Percentiles rank a stretch among this genome's conserved stretches.
Conservation (phyloP, 768 basidiomycete species). For the Tricholoma sp. region DNA sequence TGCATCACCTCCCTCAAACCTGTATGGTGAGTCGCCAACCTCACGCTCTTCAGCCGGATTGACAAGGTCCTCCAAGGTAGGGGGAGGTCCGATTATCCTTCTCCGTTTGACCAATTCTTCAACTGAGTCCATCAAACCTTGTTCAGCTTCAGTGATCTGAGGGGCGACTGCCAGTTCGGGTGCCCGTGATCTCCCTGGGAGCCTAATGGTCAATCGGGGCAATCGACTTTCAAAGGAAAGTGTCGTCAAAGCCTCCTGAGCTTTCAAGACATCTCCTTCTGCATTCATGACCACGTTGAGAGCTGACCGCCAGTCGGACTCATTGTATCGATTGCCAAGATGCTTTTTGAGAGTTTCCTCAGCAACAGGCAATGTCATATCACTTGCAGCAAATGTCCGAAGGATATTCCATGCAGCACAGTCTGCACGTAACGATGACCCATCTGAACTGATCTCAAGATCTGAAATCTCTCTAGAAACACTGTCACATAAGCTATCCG, state of each 20-base stretch:
- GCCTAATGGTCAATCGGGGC: neutral
- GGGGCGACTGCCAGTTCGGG: neutral
- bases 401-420: conserved; percentile 6
- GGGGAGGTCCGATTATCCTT: conserved; percentile 7
- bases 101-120: conserved; percentile 8
- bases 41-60: no score
- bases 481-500: neutral
- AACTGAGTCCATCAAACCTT: no score
- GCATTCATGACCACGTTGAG: conserved; percentile 11
- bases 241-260: conserved; percentile 2
- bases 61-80: no score
- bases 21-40: no score
- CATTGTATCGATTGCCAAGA: conserved; percentile 5
- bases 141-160: conserved; percentile 3
- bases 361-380: conserved; percentile 1
- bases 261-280: conserved; percentile 5
- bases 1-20: conserved; percentile 3
- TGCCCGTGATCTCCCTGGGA: neutral
- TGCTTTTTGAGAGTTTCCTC: conserved; percentile 1
- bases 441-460: neutral
- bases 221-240: neutral
- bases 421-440: neutral
- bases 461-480: neutral
- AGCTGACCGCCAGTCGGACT: conserved; percentile 7
- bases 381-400: conserved; percentile 4